phyloP scores from a whole-genome alignment of 1,284 basidiomycete species.

The Tilletiopsis washingtonensis region DNA sequence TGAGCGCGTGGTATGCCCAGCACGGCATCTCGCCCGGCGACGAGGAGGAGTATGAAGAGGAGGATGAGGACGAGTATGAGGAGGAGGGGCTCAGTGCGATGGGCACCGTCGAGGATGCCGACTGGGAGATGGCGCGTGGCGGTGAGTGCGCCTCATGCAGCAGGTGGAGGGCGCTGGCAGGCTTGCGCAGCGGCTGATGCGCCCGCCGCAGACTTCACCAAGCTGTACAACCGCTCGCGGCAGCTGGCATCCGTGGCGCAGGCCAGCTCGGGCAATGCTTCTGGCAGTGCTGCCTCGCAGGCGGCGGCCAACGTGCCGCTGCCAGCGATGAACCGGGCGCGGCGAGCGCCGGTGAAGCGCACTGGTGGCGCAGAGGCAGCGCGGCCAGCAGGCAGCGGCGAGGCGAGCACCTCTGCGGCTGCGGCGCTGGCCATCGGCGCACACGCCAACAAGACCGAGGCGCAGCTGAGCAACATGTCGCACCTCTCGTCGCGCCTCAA shows the following conservation, averaged over 20 bases:
- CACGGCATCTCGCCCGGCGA: not conserved
- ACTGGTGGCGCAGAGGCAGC: not conserved
- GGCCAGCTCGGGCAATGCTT: slow-evolving; percentile 6
- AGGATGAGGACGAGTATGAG: slow-evolving; percentile 13
- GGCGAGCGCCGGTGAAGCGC: no score
- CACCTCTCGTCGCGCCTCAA: slow-evolving; percentile 34
- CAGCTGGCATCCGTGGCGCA: slow-evolving; percentile 27
- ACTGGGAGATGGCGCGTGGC: slow-evolving; percentile 43
- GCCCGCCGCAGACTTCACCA: slow-evolving; percentile 32
- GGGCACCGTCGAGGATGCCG: slow-evolving; percentile 42
- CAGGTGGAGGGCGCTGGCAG: no score
- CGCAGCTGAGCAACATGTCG: slow-evolving; percentile 36
- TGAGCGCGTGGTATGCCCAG: not conserved
- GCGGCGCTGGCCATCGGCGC: not conserved
- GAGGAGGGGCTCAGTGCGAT: slow-evolving; percentile 14
- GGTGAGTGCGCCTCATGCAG: slow-evolving; percentile 11
- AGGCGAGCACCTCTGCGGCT: not conserved
- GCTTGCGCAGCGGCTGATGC: not conserved
- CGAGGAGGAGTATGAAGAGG: slow-evolving; percentile 11
- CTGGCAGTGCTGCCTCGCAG: no score
- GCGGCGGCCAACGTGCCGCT: slow-evolving; percentile 7
- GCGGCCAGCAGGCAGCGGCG: no score
- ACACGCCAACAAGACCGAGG: slow-evolving; percentile 20
- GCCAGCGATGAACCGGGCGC: slow-evolving; percentile 28
- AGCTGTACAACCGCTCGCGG: slow-evolving; percentile 43